These are phyloP conservation scores for Nicotiana noctiflora DNA, from an alignment of 257 asterid genomes.

Conservation along the genomic window DNA sequence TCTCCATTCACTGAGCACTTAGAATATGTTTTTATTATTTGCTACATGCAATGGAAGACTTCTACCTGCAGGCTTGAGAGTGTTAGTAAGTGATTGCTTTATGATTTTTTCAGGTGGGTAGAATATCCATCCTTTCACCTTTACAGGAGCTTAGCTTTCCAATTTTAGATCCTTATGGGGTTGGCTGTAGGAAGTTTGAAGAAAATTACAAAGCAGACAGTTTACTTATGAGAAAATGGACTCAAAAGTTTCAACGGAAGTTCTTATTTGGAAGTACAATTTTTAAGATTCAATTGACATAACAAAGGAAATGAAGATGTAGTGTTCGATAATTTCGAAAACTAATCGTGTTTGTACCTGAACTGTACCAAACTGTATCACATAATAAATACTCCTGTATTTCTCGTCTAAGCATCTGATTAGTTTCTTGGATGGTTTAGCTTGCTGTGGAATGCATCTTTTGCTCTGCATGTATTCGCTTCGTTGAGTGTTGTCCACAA, in stretches of 20 bases:
- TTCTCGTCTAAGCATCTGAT: neutral
- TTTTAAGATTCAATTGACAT: neutral
- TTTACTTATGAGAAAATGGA: neutral
- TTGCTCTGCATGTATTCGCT: conserved; percentile 99
- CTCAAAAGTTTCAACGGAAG: neutral
- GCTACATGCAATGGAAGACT: neutral
- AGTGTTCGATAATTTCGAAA: neutral
- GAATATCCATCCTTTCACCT: neutral
- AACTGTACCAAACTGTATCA: neutral
- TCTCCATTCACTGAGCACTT: neutral
- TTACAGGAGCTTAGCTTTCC: neutral
- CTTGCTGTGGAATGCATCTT: conserved; percentile 98
- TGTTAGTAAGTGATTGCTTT: neutral
- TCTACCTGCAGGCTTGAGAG: neutral
- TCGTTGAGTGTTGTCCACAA: conserved; percentile 99
- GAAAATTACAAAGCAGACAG: neutral
- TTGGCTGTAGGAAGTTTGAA: neutral
- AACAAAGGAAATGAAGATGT: neutral
- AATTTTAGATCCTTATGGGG: neutral
- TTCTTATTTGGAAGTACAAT: neutral
- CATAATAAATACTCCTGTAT: neutral
- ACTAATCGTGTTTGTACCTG: conserved; percentile 6
- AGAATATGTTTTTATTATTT: neutral
- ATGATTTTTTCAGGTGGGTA: neutral
- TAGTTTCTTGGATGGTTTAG: conserved; percentile 35